A percentile compares a stretch with the other conserved stretches of the same genome.
Evolutionary conservation across 805 yeast genomes (phyloP).

Genomic region (Yamadazyma takamatsuzukensis): DNA sequence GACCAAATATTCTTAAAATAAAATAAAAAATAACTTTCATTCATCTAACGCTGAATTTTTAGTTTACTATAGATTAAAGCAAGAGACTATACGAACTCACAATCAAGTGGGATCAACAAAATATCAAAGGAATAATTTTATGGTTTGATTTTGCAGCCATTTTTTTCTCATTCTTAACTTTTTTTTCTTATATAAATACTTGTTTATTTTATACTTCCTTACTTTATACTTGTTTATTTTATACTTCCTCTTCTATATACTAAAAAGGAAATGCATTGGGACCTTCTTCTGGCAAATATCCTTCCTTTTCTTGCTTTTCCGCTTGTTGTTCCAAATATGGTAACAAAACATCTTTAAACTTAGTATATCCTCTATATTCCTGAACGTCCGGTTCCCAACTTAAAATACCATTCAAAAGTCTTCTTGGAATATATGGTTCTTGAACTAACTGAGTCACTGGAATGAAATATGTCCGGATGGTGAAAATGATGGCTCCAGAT

Average conservation of each 20-base stretch:
- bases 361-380: conserved; percentile 56
- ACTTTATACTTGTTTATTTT: not conserved
- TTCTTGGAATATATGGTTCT: conserved; percentile 60
- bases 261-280: conserved; percentile 42
- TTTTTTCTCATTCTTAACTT: no score
- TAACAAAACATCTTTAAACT: conserved; percentile 48
- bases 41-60: no score
- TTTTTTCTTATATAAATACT: no score
- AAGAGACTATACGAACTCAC: no score
- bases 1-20: no score
- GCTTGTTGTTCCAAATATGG: conserved; percentile 53
- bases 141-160: no score
- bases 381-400: conserved; percentile 61
- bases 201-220: not conserved
- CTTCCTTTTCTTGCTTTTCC: conserved; percentile 43
- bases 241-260: not conserved
- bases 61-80: no score
- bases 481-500: conserved; percentile 55
- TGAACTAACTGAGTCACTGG: conserved; percentile 51
- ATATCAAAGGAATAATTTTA: no score
- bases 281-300: conserved; percentile 38
- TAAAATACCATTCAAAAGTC: conserved; percentile 54
- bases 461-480: conserved; percentile 60
- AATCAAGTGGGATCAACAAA: no score
- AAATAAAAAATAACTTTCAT: no score